Evolutionary conservation across 352 stramenopile genomes (phyloP), one percentile per base, ranked within the genome.

Genomic region (Globisporangium acanthophoron): DNA sequence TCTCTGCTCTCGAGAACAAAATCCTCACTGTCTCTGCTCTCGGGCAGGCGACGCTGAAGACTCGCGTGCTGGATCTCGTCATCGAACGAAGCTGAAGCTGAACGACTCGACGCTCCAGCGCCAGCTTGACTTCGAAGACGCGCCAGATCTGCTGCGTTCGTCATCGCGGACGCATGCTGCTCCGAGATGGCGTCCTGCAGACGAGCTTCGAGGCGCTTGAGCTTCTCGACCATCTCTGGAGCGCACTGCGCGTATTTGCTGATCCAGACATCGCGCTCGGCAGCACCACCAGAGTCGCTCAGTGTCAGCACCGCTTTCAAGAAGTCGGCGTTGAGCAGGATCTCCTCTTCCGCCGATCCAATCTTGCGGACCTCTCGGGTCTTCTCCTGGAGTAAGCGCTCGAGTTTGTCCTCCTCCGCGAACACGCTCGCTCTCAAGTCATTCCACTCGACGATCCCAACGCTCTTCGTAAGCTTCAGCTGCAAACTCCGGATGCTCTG

Each of bases 241-340:
- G 76, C 73, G n/a, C 71, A 65, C 8, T 66, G 66, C 11, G 70
- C 67, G 33, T 88, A 90, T 49, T 84, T 85, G 20, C 67, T 67
- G 53, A 78, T 69, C 73, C 73, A 67, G 12, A 40, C 40, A 12
- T 48, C 31, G n/a, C 40, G 48, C 5, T 31, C 15, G 3, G 65
- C 60, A 4, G 33, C 48, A 4, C 29, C 39, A 3, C 57, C 58
- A 58, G 62, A 52, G 62, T 56, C 66, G 29, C 27, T 64, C 57
- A 61, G 18, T 65, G 65, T 15, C 33, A 83, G 45, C 48, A 87
- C 53, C 12, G 74, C 69, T 43, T 80, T 74, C 50, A 90, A 31
- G 47, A 87, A 90, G 51, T 88, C 77, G 18, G 74, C 66, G 51
- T 87, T 86, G 40, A 74, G 68, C 58, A 90, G 45, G 2, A 90